Base-by-base conservation (phyloP, 176 grass and related monocot species). In the Hyparrhenia diplandra region DNA sequence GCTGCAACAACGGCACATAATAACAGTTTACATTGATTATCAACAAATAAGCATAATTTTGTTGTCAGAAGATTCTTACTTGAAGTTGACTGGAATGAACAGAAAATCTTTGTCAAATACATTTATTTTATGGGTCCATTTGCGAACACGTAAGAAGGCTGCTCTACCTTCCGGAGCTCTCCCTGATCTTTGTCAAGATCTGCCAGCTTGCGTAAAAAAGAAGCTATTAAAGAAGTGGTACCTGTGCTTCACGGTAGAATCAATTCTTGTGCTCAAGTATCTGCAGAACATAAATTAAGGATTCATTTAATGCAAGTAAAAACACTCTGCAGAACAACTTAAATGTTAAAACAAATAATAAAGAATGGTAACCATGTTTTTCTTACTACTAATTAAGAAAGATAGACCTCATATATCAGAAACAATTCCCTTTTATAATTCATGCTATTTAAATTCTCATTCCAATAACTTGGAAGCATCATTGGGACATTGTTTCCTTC, bases 41-140 rank as follows among this genome's bases (percentile, higher is more conserved):
- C 27, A 60, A 13, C 62, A 27, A 23, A 60, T 11, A 46, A 89
- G 82, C 2, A 67, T 13, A 72, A 59, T 25, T 67, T 27, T 5
- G 23, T 81, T 43, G 17, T 16, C 8, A 25, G 21, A 37, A 69
- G 77, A 55, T 73, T 75, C 82, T 88, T 92, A 96, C 97, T 91
- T 96, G 87, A 99, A 99, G 63, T 99, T 99, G 54, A 99, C 97
- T 64, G 97, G 97, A 79, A 99, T 92, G 70, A 99, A 96, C 37
- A 99, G 78, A 85, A 93, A 96, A 86, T 99, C 93, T 84, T 99
- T 99, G 57, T 93, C 91, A 88, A 96, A 99, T 84, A 99, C 73
- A 77, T 96, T 90, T 70, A 99, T 80, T 88, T 96, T 99, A 20
- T 93, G 91, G 34, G 97, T 99, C 97, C 97, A 99, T 77, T 99